These are phyloP conservation scores for Ammopiptanthus mongolicus DNA, from an alignment of 306 rosid species.

Conservation along the genomic window DNA sequence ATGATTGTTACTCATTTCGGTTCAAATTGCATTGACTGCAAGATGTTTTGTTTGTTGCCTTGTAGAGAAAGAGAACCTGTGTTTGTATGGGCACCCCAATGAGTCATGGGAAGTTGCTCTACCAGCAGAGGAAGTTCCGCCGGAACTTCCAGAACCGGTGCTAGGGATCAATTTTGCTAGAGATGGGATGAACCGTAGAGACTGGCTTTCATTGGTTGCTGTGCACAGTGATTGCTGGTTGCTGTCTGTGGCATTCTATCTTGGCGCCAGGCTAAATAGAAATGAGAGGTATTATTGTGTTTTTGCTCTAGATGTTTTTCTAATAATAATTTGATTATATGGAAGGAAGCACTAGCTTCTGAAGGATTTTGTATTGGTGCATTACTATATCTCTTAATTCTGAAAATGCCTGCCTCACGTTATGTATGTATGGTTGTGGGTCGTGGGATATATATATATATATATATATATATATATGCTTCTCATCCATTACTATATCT, in stretches of 20 bases:
- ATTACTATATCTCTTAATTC: not conserved
- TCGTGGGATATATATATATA: not conserved
- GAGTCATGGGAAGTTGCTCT: constrained; percentile 53
- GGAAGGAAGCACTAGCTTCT: not conserved
- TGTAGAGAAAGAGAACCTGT: constrained; percentile 53
- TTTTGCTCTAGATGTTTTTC: not conserved
- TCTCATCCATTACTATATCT: not conserved
- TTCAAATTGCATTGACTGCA: not conserved
- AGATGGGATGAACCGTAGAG: constrained; percentile 54
- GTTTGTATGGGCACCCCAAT: constrained; percentile 52
- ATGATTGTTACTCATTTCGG: not conserved
- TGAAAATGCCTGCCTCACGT: not conserved
- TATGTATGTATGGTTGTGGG: not conserved
- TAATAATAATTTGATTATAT: not conserved
- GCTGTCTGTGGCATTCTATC: constrained; percentile 53
- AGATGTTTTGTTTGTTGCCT: not conserved
- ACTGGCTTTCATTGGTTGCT: constrained; percentile 64
- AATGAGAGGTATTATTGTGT: constrained; percentile 47
- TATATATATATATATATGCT: too few species aligned
- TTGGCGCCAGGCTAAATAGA: constrained; percentile 58
- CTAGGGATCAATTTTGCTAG: constrained; percentile 63
- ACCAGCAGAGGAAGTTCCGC: constrained; percentile 59
- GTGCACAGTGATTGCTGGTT: constrained; percentile 62
- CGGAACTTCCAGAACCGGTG: constrained; percentile 60
- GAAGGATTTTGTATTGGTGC: not conserved